A percentile compares a stretch with the other conserved stretches of the same genome.
Conservation (phyloP, 2,329 filamentous ascomycete genomes). For the Exophiala calicioides region DNA sequence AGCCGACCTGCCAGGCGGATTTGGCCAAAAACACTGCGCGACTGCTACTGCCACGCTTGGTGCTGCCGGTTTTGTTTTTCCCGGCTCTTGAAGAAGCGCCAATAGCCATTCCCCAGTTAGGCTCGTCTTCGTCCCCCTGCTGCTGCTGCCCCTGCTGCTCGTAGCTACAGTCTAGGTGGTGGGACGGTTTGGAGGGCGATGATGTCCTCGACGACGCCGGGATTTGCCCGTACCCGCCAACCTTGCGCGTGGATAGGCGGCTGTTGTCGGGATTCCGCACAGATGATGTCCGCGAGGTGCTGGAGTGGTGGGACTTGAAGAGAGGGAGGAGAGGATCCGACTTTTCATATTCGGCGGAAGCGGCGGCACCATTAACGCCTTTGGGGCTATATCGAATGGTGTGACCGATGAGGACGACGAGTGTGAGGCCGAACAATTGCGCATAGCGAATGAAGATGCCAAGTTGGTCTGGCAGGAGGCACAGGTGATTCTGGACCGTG, state of each 20-base stretch:
- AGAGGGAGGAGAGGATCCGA: constrained; percentile 31
- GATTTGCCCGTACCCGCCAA: constrained; percentile 27
- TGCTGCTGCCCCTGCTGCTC: constrained; percentile 28
- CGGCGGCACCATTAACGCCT: too few relatives aligned
- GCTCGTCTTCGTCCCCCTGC: constrained; percentile 11
- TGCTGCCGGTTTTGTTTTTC: too few relatives aligned
- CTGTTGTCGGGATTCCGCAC: constrained; percentile 9
- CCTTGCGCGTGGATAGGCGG: constrained; percentile 28
- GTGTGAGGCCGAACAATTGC: constrained; percentile 58
- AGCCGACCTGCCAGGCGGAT: constrained; percentile 63
- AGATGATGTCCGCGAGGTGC: constrained; percentile 30
- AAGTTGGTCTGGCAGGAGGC: constrained; percentile 85
- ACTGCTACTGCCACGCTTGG: constrained; percentile 36
- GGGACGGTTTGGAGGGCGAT: constrained; percentile 59
- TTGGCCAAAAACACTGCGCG: constrained; percentile 63
- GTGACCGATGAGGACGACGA: constrained; percentile 42
- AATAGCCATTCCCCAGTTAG: constrained; percentile 26
- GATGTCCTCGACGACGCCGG: constrained; percentile 49
- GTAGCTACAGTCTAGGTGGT: too few relatives aligned
- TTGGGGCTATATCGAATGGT: constrained; percentile 16
- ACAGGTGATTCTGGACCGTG: constrained; percentile 86
- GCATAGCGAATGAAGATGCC: constrained; percentile 80
- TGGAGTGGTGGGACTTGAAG: constrained; percentile 34
- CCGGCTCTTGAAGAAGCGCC: too few relatives aligned
- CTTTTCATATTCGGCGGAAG: constrained; percentile 35